Evolutionary conservation across 805 yeast species (phyloP), one percentile per base, ranked within the genome.

Genomic region (Cyberlindnera meyerae): DNA sequence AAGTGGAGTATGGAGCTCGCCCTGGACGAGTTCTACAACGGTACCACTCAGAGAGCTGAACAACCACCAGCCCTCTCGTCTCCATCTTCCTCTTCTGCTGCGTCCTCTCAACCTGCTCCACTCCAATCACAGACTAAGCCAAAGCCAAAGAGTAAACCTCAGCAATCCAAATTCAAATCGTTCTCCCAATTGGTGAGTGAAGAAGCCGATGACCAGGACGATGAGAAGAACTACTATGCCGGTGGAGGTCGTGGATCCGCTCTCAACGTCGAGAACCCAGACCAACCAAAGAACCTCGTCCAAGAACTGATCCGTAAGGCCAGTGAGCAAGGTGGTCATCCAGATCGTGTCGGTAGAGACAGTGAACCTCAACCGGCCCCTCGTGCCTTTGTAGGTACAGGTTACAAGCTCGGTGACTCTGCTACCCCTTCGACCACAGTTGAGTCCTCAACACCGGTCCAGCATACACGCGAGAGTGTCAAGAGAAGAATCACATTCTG

Each of bases 401-500:
- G 74, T 2, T 62, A 63, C 38, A 55, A 65, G 45, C 43, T 69
- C 26, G 73, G 74, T 4, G 60, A 55, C 14, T 42, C 57, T 2
- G 54, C 49, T 17, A 49, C 51, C 0, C 60, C 65, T 8, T 55
- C 64, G 14, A 56, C 56, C 42, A 52, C 53, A 3, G 52, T 62
- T n/a, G 63, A 60, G 17, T 58, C 58, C 7, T 70, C n/a, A n/a
- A n/a, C n/a, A n/a, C 68, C 43, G 58, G 68, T 2, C 42, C 37
- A 13, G 49, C 52, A 2, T 51, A 56, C 18, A 46, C 52, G 58
- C 4, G 67, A 63, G 27, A 79, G 76, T 40, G 96, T 82, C 5
- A 70, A 73, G 13, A 73, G 97, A 54, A 83, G 83, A 29, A 82
- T 93, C 44, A 86, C 95, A 0, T 90, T 93, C 58, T 93, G 98